These are phyloP conservation scores for Vachellia collinsii DNA, from an alignment of 306 rosid species.

Conservation along the genomic window DNA sequence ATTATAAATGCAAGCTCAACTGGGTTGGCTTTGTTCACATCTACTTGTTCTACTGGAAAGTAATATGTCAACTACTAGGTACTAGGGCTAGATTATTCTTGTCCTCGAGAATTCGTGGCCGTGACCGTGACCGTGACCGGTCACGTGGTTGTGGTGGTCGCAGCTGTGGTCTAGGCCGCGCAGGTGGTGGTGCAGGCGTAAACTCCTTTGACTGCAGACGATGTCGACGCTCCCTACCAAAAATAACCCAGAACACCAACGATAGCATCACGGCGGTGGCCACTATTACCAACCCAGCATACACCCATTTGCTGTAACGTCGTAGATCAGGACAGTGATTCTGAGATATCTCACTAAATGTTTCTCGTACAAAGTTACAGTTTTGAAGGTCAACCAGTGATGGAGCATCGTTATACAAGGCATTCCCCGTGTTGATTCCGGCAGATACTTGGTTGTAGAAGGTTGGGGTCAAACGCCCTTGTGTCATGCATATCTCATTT, in stretches of 20 bases:
- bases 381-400: constrained; percentile 65
- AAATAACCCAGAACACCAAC: constrained; percentile 84
- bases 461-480: constrained; percentile 79
- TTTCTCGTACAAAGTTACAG: constrained; percentile 74
- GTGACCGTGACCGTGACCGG: background rate
- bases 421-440: constrained; percentile 60
- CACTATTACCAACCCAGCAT: constrained; percentile 70
- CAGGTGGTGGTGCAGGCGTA: background rate
- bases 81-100: constrained; percentile 3
- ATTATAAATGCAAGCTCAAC: constrained; percentile 24
- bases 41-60: constrained; percentile 19
- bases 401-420: constrained; percentile 65
- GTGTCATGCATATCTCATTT: constrained; percentile 56
- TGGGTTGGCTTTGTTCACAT: background rate
- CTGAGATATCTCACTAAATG: constrained; percentile 54
- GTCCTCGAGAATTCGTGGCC: constrained; percentile 7
- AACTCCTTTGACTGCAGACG: constrained; percentile 52
- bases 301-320: constrained; percentile 61
- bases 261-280: constrained; percentile 80
- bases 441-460: constrained; percentile 61
- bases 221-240: constrained; percentile 78
- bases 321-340: constrained; percentile 72
- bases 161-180: background rate
- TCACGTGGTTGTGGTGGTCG: background rate
- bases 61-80: background rate